Conservation (phyloP, 2,329 filamentous ascomycete species). For the Microsporum ferrugineum region DNA sequence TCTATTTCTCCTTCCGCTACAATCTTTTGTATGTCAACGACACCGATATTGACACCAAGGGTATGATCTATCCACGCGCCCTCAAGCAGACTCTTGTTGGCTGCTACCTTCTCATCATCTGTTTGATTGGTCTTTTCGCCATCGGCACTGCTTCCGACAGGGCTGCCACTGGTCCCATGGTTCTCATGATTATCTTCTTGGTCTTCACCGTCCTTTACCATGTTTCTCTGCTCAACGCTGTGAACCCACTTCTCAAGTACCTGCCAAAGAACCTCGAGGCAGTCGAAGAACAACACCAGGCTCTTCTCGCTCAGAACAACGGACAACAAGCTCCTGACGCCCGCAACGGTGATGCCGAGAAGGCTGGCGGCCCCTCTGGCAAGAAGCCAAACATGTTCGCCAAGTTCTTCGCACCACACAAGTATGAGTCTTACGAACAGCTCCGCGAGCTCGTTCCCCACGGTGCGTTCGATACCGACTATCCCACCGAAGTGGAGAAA, state of each 20-base stretch:
- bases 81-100: conserved; percentile 77
- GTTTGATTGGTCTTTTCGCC: conserved; percentile 73
- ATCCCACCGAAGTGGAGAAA: conserved; percentile 49
- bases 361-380: conserved; percentile 17
- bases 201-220: conserved; percentile 69
- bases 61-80: conserved; percentile 75
- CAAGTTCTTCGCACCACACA: conserved; percentile 64
- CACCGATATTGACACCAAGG: conserved; percentile 72
- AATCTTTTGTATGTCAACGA: conserved; percentile 82
- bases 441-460: conserved; percentile 59
- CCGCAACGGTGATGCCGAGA: conserved; percentile 18
- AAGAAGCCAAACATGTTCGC: conserved; percentile 26
- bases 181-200: conserved; percentile 65
- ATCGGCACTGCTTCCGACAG: conserved; percentile 54
- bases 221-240: conserved; percentile 55
- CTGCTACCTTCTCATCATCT: conserved; percentile 70
- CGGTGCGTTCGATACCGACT: conserved; percentile 44
- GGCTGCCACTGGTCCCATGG: conserved; percentile 53
- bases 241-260: conserved; percentile 64
- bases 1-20: conserved; percentile 83
- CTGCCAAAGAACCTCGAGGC: conserved; percentile 63
- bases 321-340: conserved; percentile 15
- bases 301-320: conserved; percentile 10
- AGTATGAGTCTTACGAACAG: conserved; percentile 59
- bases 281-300: conserved; percentile 38